Evolutionary conservation across 2,329 filamentous ascomycete species (phyloP).

Genomic region (Fusarium coffeatum): DNA sequence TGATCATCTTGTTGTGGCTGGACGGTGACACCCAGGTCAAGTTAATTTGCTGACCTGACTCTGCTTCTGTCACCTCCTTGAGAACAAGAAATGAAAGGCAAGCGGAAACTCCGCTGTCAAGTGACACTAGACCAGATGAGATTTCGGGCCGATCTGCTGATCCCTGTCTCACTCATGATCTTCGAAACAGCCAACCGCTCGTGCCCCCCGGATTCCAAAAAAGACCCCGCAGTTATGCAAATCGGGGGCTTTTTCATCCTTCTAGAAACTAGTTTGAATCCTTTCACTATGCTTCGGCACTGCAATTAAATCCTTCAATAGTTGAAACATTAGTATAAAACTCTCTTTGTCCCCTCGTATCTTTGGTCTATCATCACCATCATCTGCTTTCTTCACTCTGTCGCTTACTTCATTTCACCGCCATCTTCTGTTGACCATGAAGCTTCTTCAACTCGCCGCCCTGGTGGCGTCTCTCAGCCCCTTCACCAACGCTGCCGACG

Average conservation of each 20-base stretch:
- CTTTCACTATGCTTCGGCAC: background rate
- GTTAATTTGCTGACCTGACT: too few relatives aligned
- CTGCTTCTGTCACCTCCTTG: background rate
- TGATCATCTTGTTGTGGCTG: too few relatives aligned
- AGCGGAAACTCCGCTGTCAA: constrained; percentile 28
- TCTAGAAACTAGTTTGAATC: constrained; percentile 11
- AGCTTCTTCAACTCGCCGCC: constrained; percentile 10
- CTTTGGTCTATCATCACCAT: background rate
- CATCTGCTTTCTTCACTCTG: background rate
- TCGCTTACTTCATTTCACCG: background rate
- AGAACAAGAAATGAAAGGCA: background rate
- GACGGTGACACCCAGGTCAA: too few relatives aligned
- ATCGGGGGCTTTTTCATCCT: background rate
- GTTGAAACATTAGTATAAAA: constrained; percentile 11
- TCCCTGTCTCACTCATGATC: constrained; percentile 16
- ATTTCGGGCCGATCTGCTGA: constrained; percentile 27
- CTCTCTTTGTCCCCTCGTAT: background rate
- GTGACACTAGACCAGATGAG: constrained; percentile 7
- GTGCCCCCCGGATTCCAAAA: constrained; percentile 13
- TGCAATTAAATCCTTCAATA: constrained; percentile 25
- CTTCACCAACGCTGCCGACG: constrained; percentile 46
- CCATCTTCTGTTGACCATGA: constrained; percentile 12
- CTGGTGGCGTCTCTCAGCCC: constrained; percentile 20
- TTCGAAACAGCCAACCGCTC: constrained; percentile 24
- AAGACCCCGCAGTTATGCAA: constrained; percentile 24